Conservation (phyloP, 805 yeast genomes). For the Barnettozyma sucrosica region DNA sequence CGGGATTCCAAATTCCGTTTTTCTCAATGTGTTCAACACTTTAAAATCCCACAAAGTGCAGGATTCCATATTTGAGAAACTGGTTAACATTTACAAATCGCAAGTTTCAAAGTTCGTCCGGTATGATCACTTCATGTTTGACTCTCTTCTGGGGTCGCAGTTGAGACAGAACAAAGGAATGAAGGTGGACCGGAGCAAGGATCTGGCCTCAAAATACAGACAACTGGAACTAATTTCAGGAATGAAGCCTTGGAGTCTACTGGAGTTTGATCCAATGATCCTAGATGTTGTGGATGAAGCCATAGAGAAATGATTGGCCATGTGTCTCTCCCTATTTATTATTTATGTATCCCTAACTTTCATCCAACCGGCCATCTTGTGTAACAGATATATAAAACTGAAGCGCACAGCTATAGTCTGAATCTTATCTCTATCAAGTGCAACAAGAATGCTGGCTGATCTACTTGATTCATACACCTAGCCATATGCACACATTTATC, state of each 20-base stretch:
- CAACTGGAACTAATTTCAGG: background rate
- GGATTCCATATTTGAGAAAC: slow-evolving; percentile 2
- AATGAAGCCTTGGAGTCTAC: slow-evolving; percentile 7
- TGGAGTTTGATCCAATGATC: slow-evolving; percentile 3
- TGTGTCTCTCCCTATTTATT: background rate
- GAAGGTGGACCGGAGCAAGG: background rate
- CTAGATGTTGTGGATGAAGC: background rate
- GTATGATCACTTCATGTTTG: slow-evolving; percentile 6
- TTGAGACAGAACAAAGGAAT: background rate
- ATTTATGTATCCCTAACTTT: too few species aligned
- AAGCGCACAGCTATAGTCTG: too few species aligned
- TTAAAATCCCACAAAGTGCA: slow-evolving; percentile 2
- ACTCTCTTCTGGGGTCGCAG: slow-evolving; percentile 1
- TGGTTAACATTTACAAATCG: background rate
- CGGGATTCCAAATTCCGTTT: background rate
- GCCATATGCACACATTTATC: too few species aligned
- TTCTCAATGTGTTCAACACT: slow-evolving; percentile 1
- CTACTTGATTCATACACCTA: too few species aligned
- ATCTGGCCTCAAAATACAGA: slow-evolving; percentile 1
- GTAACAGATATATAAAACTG: too few species aligned
- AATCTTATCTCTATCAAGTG: too few species aligned
- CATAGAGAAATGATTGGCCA: background rate
- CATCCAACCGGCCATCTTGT: too few species aligned
- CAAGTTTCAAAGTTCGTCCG: slow-evolving; percentile 2
- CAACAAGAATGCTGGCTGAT: too few species aligned